phyloP scores from a whole-genome alignment of 2,329 filamentous ascomycete genomes.

The Teratosphaeriaceae sp. region DNA sequence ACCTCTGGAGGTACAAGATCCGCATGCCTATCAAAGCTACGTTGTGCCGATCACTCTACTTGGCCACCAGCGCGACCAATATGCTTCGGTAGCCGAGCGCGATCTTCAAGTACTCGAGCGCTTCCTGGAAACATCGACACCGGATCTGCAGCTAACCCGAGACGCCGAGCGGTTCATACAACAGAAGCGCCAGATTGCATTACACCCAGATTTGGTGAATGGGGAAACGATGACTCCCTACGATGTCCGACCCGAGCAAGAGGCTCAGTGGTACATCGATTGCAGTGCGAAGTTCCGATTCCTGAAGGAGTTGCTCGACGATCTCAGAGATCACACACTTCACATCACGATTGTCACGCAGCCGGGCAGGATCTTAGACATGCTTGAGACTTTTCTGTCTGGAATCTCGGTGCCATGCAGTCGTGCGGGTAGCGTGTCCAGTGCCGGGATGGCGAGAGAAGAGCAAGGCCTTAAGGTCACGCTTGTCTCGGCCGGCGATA shows the following conservation, averaged over 20 bases:
- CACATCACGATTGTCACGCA: slow-evolving; percentile 27
- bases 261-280: slow-evolving; percentile 29
- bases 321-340: slow-evolving; percentile 16
- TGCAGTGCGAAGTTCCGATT: slow-evolving; percentile 33
- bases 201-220: slow-evolving; percentile 31
- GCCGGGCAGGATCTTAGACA: slow-evolving; percentile 22
- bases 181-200: slow-evolving; percentile 18
- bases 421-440: background rate
- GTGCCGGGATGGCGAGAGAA: slow-evolving; percentile 4
- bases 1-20: background rate
- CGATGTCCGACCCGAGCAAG: slow-evolving; percentile 17
- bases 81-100: slow-evolving; percentile 19
- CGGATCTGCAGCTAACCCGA: slow-evolving; percentile 8
- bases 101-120: slow-evolving; percentile 16
- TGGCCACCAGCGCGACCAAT: slow-evolving; percentile 27
- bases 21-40: slow-evolving; percentile 6
- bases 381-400: slow-evolving; percentile 28
- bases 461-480: slow-evolving; percentile 24
- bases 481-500: slow-evolving; percentile 26
- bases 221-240: slow-evolving; percentile 24
- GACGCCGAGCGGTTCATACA: slow-evolving; percentile 23
- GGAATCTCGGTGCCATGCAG: slow-evolving; percentile 16
- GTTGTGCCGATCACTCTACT: slow-evolving; percentile 24
- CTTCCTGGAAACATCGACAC: slow-evolving; percentile 16
- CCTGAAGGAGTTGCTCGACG: slow-evolving; percentile 25